Evolutionary conservation across 176 grass and related monocot species (phyloP).

Genomic region (Oryza rufipogon): DNA sequence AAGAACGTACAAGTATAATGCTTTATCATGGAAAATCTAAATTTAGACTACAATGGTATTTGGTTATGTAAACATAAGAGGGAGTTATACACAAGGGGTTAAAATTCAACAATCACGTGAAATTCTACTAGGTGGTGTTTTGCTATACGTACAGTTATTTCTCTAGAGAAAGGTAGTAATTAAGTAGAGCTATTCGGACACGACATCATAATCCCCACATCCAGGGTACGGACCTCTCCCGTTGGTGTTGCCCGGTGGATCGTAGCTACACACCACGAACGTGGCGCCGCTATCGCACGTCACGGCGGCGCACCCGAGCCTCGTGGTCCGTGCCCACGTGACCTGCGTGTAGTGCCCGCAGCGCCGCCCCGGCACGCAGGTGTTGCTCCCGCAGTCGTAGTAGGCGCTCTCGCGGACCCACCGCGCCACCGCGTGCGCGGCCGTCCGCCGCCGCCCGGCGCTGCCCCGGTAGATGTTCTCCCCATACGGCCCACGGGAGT

Average conservation of each 20-base stretch:
- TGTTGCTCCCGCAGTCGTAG: constrained; percentile 44
- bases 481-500: constrained; percentile 45
- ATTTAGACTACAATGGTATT: too few species aligned
- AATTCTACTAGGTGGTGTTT: too few species aligned
- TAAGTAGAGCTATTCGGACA: too few species aligned
- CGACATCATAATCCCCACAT: neutral
- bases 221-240: constrained; percentile 30
- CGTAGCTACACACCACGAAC: constrained; percentile 46
- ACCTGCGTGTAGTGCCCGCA: constrained; percentile 55
- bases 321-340: constrained; percentile 33
- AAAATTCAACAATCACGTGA: too few species aligned
- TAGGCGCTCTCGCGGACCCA: constrained; percentile 38
- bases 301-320: constrained; percentile 18
- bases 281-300: constrained; percentile 16
- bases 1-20: too few species aligned
- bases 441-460: neutral
- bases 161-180: too few species aligned
- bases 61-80: too few species aligned
- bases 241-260: constrained; percentile 34
- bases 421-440: constrained; percentile 7
- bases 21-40: too few species aligned
- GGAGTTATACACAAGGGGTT: too few species aligned
- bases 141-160: too few species aligned
- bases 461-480: constrained; percentile 49
- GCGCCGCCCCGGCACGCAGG: constrained; percentile 19